Base-by-base conservation (phyloP, 2,329 filamentous ascomycete genomes). In the Nigrospora sphaerica region DNA sequence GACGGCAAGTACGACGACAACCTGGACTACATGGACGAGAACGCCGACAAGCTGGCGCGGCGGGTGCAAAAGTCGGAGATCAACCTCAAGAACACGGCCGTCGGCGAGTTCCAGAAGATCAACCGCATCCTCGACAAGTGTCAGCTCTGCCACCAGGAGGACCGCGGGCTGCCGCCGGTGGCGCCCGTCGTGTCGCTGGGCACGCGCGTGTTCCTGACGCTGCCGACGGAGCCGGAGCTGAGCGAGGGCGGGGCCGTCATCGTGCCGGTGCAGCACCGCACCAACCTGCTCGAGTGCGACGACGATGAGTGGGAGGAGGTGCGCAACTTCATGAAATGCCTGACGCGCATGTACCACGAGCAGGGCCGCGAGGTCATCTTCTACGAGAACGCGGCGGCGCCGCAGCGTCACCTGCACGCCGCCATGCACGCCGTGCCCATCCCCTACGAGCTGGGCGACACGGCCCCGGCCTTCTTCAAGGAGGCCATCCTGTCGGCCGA, bases 271-370 rank as follows among this genome's bases (percentile, higher is more conserved):
- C 81, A 90, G 55, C 93, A 98, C 63, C 84, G 85, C 44, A 82
- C 76, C 19, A 98, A 97, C 63, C 80, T 98, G 0, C 73, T 98
- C n/a, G 92, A 96, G 65, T 98, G 93, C 65, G 92, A 97, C 65
- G 92, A 98, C 60, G 93, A 98, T 61, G 93, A 98, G 64, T 98
- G 95, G 95, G 93, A 98, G 62, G 93, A 98, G 67, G 85, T 98
- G 6, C 86, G 93, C 55, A 98, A 98, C 65, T 98, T 98, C 62
- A 97, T 97, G 92, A 98, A 98, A 71, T 86, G 82, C 48, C 75
- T 98, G 17, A 96, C 86, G 5, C 83, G 92, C 39, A 86, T 96
- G 80, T 98, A 97, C 67, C 89, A 95, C 68, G 86, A 91, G 38
- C 89, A 95, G 64, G 90, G 91, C 12, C 86, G 88, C 44, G 88